Conservation (phyloP, 768 basidiomycete genomes). For the Amanita exitialis region DNA sequence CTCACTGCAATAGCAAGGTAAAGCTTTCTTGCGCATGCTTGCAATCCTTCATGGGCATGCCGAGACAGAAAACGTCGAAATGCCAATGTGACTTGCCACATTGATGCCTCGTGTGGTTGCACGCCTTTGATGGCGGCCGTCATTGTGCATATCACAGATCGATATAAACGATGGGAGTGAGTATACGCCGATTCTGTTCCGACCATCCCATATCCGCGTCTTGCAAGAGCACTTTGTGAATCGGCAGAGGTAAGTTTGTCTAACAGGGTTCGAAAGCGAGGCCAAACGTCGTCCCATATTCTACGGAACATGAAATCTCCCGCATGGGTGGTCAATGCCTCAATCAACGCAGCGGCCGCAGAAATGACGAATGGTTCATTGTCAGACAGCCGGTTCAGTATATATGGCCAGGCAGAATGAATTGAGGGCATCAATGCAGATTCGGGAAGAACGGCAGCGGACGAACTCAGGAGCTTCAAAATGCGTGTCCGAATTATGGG, state of each 20-base stretch:
- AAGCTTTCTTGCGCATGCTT: conserved; percentile 50
- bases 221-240: conserved; percentile 51
- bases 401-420: conserved; percentile 89
- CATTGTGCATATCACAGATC: conserved; percentile 70
- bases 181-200: conserved; percentile 70
- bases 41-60: conserved; percentile 65
- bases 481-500: conserved; percentile 81
- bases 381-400: conserved; percentile 75
- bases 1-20: conserved; percentile 48
- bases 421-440: conserved; percentile 75
- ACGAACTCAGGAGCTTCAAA: conserved; percentile 59
- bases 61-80: conserved; percentile 71
- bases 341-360: conserved; percentile 67
- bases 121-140: conserved; percentile 55
- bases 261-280: conserved; percentile 59
- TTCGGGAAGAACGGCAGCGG: conserved; percentile 64
- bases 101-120: conserved; percentile 53
- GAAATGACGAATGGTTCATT: conserved; percentile 70
- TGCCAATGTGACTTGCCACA: conserved; percentile 75
- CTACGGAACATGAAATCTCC: conserved; percentile 82
- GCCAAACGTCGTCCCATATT: conserved; percentile 94
- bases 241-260: conserved; percentile 54
- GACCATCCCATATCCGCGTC: conserved; percentile 37
- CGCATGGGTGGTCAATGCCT: conserved; percentile 53
- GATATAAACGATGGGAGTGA: conserved; percentile 70